Conservation (phyloP, 2,329 filamentous ascomycete genomes). For the Atkinsonella texensis region DNA sequence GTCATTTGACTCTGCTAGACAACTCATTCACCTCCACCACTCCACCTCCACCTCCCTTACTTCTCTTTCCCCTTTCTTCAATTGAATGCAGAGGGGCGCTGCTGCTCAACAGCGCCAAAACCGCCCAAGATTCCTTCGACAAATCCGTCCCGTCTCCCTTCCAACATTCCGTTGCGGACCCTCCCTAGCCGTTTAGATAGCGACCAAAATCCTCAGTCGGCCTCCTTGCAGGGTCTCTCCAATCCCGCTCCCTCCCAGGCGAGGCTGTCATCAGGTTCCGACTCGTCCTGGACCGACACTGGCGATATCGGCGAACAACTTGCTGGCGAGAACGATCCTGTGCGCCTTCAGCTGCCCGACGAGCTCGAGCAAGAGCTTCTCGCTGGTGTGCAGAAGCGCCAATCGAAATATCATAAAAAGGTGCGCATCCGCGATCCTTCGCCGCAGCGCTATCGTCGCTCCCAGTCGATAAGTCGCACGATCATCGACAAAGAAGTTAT, state of each 20-base stretch:
- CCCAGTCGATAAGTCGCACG: slow-evolving; percentile 26
- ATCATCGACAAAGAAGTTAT: slow-evolving; percentile 63
- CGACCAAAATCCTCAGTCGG: slow-evolving; percentile 28
- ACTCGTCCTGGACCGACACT: slow-evolving; percentile 81
- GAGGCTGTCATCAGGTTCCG: slow-evolving; percentile 45
- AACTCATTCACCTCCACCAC: slow-evolving; percentile 8
- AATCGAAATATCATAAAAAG: slow-evolving; percentile 39
- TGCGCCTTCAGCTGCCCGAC: slow-evolving; percentile 56
- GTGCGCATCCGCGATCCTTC: slow-evolving; percentile 54
- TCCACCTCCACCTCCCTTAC: slow-evolving; percentile 15
- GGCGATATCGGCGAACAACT: slow-evolving; percentile 91
- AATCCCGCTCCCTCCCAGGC: slow-evolving; percentile 29
- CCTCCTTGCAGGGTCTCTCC: slow-evolving; percentile 22
- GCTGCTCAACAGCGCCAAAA: slow-evolving; percentile 63
- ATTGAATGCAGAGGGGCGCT: slow-evolving; percentile 50
- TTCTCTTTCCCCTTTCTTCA: slow-evolving; percentile 18
- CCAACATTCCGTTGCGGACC: slow-evolving; percentile 79
- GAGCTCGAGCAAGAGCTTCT: slow-evolving; percentile 53
- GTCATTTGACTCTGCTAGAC: slow-evolving; percentile 17
- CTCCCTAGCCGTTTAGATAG: slow-evolving; percentile 35
- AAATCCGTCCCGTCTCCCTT: slow-evolving; percentile 55
- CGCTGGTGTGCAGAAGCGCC: slow-evolving; percentile 34
- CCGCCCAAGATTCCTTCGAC: slow-evolving; percentile 76
- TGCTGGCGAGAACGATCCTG: slow-evolving; percentile 69
- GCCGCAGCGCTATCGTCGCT: slow-evolving; percentile 24